phyloP scores from a whole-genome alignment of 2,329 filamentous ascomycete genomes.

The Coniochaeta ligniaria region DNA sequence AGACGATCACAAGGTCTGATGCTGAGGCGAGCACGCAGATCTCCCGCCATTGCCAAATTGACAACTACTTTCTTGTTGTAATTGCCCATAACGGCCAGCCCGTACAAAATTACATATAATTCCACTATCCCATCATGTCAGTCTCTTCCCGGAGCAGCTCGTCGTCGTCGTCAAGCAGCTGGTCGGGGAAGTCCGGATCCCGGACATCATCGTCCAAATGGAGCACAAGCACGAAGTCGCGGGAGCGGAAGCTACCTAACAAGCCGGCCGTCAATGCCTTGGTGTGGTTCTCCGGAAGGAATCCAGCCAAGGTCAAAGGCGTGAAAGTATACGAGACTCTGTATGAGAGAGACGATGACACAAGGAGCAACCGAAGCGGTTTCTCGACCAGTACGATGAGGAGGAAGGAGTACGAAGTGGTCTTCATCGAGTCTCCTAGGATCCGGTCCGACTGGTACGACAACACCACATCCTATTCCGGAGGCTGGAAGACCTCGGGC shows the following conservation, averaged over 20 bases:
- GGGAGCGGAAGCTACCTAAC: slow-evolving; percentile 11
- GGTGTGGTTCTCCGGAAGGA: slow-evolving; percentile 14
- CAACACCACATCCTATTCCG: slow-evolving; percentile 10
- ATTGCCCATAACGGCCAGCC: not conserved
- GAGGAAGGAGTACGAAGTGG: not conserved
- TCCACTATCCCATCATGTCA: not conserved
- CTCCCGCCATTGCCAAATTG: not conserved
- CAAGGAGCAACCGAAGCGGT: slow-evolving; percentile 8
- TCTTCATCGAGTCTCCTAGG: not conserved
- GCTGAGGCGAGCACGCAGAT: not conserved
- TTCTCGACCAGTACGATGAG: not conserved
- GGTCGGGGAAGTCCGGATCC: not conserved
- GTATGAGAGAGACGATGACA: slow-evolving; percentile 13
- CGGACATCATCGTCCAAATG: not conserved
- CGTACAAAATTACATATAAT: not conserved
- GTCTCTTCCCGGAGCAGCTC: not conserved
- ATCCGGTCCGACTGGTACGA: slow-evolving; percentile 5
- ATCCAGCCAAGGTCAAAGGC: slow-evolving; percentile 13
- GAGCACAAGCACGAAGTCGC: slow-evolving; percentile 5
- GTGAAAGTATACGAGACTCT: slow-evolving; percentile 12
- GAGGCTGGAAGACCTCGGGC: slow-evolving; percentile 3
- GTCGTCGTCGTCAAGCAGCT: not conserved
- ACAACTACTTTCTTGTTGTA: not conserved
- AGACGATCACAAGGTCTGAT: not conserved
- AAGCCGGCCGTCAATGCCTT: slow-evolving; percentile 12